These are phyloP conservation scores for Salmacisia buchloeana DNA, from an alignment of 1,284 basidiomycete genomes.

Conservation along the genomic window DNA sequence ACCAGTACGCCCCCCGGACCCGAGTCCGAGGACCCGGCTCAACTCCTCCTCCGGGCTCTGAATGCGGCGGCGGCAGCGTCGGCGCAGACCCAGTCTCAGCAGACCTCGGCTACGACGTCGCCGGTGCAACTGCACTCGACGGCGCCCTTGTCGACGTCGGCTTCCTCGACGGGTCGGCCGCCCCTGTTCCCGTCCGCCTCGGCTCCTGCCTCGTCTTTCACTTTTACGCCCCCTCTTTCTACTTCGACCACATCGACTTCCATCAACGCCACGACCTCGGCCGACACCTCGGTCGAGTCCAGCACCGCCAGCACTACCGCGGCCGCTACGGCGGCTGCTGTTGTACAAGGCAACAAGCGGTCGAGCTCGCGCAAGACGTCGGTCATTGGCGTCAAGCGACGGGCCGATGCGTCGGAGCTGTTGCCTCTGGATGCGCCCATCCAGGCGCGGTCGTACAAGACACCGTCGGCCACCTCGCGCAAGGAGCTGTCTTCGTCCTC, in stretches of 20 bases:
- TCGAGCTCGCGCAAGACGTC: constrained; percentile 1
- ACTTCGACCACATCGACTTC: constrained; percentile 13
- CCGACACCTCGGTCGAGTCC: too few relatives aligned
- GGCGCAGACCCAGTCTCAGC: neutral
- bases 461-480: constrained; percentile 45
- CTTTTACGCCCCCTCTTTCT: constrained; percentile 14
- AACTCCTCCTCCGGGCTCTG: neutral
- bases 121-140: neutral
- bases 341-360: constrained; percentile 6
- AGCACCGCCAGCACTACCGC: neutral
- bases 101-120: neutral
- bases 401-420: constrained; percentile 37
- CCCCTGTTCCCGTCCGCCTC: constrained; percentile 13
- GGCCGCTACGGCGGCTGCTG: neutral
- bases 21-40: neutral
- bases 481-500: constrained; percentile 9
- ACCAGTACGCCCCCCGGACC: neutral
- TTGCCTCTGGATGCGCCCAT: constrained; percentile 48
- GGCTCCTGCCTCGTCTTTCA: constrained; percentile 18
- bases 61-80: neutral
- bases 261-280: too few relatives aligned
- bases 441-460: constrained; percentile 43
- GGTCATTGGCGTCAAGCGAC: constrained; percentile 34
- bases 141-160: too few relatives aligned
- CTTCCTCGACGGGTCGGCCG: constrained; percentile 6